These are phyloP conservation scores for Gymnopilus dilepis DNA, from an alignment of 768 basidiomycete genomes.

Conservation along the genomic window DNA sequence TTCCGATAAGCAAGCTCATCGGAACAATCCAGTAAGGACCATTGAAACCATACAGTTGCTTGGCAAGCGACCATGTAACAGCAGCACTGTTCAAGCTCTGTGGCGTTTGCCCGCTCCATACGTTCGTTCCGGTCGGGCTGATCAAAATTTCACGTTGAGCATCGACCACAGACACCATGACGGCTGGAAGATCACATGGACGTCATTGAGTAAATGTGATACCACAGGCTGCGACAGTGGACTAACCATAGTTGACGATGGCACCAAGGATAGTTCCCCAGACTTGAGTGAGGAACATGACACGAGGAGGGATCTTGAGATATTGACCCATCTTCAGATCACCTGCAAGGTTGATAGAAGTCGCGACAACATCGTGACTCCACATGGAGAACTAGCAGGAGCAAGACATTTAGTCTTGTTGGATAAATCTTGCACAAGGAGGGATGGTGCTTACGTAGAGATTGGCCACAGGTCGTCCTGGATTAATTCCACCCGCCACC, in stretches of 20 bases:
- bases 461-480: constrained; percentile 71
- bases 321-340: constrained; percentile 80
- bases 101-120: constrained; percentile 61
- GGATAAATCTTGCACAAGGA: neutral
- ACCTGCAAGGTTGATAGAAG: constrained; percentile 55
- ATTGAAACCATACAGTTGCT: constrained; percentile 55
- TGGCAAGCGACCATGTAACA: constrained; percentile 69
- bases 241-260: constrained; percentile 43
- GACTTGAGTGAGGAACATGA: constrained; percentile 69
- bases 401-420: neutral
- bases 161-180: constrained; percentile 61
- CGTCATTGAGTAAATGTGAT: constrained; percentile 5
- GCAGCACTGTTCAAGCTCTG: constrained; percentile 63
- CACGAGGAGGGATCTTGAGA: constrained; percentile 69
- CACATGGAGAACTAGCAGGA: constrained; percentile 66
- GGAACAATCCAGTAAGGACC: constrained; percentile 65
- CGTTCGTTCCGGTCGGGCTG: constrained; percentile 57
- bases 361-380: constrained; percentile 65
- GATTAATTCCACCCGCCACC: constrained; percentile 63
- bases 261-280: constrained; percentile 65
- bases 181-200: constrained; percentile 46
- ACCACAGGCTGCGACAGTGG: neutral
- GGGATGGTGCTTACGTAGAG: constrained; percentile 53
- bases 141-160: constrained; percentile 60
- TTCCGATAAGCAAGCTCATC: constrained; percentile 56